Base-by-base conservation (phyloP, 225 moss, liverwort and hornwort species). In the Bryoerythrophyllum caledonicum region DNA sequence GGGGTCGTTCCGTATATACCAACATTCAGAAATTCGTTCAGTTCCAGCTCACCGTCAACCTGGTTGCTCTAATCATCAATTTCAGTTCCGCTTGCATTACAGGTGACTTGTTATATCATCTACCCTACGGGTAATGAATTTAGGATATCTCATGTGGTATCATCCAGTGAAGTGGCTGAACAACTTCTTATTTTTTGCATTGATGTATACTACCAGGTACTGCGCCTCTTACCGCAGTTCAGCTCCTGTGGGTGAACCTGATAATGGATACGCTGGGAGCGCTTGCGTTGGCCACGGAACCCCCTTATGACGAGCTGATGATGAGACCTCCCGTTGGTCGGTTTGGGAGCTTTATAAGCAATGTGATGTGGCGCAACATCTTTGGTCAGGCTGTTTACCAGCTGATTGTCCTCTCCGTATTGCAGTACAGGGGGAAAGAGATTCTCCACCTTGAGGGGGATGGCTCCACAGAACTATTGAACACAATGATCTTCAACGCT, bases 201-300 rank as follows among this genome's bases (percentile, higher is more conserved):
- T 85, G 71, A 55, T 73, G 17, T 60, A 16, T 79, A 32, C 56
- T 67, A 20, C 55, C 86, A 97, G 96, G 96, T 67, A 85, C 88
- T 25, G 96, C 96, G 37, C 96, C 96, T 56, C 92, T 97, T 37
- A 97, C 96, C 43, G 96, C 96, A 17, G 94, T 97, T 25, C 96
- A 97, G 73, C 86, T 97, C 34, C 74, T 97, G 66, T 97, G 96
- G 96, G 96, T 97, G 30, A 97, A 97, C 72, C 75, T 97, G 82
- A 97, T 97, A 30, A 97, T 97, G 96, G 96, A 97, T 35, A 97
- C 96, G 11, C 92, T 97, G 17, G 94, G 96, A 30, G 96, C 96
- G 27, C 85, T 94, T 25, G 96, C 96, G 21, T 83, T 97, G 74
- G 94, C 96, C 32, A 97, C 96, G 20, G 96, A 97, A 68, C 96